Percentiles rank a stretch among this genome's conserved stretches.
Evolutionary conservation across 352 stramenopile species (phyloP).

Genomic region (Phytophthora fragariae): DNA sequence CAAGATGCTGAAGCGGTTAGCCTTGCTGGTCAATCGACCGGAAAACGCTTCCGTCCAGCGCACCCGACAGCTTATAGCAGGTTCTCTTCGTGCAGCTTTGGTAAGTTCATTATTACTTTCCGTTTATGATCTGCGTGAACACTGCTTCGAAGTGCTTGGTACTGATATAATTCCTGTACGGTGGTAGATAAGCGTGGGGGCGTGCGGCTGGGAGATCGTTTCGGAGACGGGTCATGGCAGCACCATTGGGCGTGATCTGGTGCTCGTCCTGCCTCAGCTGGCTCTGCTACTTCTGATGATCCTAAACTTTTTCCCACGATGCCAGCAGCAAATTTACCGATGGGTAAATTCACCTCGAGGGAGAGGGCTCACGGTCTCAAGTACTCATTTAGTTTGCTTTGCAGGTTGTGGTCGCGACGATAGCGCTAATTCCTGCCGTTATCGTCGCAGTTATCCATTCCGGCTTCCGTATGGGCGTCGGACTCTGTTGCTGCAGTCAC

Average conservation of each 20-base stretch:
- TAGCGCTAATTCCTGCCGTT: constrained; percentile 15
- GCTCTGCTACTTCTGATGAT: background rate
- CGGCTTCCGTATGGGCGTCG: constrained; percentile 29
- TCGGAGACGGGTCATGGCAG: background rate
- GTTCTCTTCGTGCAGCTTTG: background rate
- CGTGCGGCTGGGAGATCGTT: background rate
- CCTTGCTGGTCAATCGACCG: background rate
- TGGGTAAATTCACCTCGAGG: background rate
- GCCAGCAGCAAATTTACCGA: background rate
- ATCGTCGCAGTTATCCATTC: constrained; percentile 22
- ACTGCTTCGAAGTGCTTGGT: background rate
- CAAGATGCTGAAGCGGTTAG: background rate
- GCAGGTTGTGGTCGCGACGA: constrained; percentile 1
- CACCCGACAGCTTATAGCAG: background rate
- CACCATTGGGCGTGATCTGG: background rate
- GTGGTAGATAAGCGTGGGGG: background rate
- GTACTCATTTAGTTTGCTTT: background rate
- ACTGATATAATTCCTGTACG: background rate
- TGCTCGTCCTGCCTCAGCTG: background rate
- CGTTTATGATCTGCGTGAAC: too few species aligned
- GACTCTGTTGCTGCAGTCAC: constrained; percentile 37
- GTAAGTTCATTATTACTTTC: background rate
- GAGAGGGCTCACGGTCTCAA: background rate
- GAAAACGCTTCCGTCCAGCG: background rate
- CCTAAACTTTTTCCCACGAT: background rate